Conservation (phyloP, 2,329 filamentous ascomycete genomes). For the Lachnellula suecica region DNA sequence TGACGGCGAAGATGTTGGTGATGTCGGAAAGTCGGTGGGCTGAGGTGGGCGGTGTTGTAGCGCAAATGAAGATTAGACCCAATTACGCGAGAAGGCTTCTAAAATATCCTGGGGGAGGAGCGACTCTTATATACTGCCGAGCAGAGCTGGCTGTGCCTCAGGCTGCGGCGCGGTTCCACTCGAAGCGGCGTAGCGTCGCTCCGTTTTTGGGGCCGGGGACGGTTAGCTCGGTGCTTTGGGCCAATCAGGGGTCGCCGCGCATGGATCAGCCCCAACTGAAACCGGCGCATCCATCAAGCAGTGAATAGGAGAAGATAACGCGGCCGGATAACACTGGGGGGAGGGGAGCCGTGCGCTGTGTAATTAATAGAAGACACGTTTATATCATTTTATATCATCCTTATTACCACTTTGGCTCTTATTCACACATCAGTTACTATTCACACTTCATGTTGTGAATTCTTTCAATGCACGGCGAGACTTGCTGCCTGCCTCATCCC, state of each 20-base stretch:
- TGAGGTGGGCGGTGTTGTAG: slow-evolving; percentile 8
- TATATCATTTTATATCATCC: neutral
- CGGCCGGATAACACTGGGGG: neutral
- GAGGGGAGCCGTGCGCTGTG: neutral
- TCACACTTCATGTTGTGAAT: neutral
- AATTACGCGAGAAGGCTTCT: slow-evolving; percentile 21
- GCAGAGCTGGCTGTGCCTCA: slow-evolving; percentile 4
- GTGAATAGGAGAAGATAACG: neutral
- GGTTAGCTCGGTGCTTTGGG: neutral
- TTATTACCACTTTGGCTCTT: neutral
- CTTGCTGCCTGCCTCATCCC: neutral
- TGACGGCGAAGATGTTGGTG: slow-evolving; percentile 4
- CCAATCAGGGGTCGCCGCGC: neutral
- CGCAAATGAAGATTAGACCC: slow-evolving; percentile 17
- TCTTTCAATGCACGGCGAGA: neutral
- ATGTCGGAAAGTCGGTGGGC: slow-evolving; percentile 2
- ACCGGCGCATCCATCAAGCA: neutral
- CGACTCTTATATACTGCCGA: slow-evolving; percentile 17
- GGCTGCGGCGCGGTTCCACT: neutral
- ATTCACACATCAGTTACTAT: neutral
- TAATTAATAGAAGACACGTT: neutral
- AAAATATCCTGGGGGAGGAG: slow-evolving; percentile 12
- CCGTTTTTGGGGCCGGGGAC: neutral
- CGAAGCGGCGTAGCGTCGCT: neutral
- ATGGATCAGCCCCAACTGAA: slow-evolving; percentile 1